These are phyloP conservation scores for Tetracladium marchalianum DNA, from an alignment of 495 filamentous ascomycete species.

Conservation along the genomic window DNA sequence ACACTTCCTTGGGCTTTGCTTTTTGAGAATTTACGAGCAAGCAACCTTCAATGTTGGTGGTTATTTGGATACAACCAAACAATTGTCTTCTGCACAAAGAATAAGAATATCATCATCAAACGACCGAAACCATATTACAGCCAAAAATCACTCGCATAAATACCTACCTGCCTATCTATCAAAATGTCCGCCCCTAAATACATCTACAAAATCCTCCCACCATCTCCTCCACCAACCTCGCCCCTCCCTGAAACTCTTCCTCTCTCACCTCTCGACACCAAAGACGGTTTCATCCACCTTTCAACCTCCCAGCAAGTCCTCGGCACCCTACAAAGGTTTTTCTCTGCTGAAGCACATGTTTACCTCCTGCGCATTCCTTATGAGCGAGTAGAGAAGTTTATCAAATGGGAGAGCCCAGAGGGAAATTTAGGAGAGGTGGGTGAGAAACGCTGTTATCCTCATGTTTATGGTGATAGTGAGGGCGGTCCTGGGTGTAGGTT, in stretches of 20 bases:
- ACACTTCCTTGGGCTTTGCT: too few species aligned
- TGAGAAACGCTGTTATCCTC: conserved; percentile 13
- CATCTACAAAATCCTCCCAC: conserved; percentile 26
- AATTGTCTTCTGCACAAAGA: too few species aligned
- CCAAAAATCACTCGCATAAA: too few species aligned
- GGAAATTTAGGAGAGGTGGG: conserved; percentile 14
- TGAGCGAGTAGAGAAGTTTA: conserved; percentile 9
- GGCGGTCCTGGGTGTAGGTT: conserved; percentile 4
- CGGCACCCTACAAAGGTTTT: conserved; percentile 21
- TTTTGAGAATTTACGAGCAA: too few species aligned
- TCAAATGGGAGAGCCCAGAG: conserved; percentile 18
- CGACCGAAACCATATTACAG: too few species aligned
- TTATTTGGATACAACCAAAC: too few species aligned
- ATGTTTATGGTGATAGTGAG: conserved; percentile 14
- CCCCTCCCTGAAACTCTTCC: conserved; percentile 22
- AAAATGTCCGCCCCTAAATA: conserved; percentile 9
- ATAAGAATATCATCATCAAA: too few species aligned
- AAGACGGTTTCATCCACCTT: conserved; percentile 27
- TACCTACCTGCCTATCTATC: too few species aligned
- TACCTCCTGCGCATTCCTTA: conserved; percentile 20
- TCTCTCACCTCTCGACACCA: conserved; percentile 21
- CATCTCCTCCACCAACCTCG: conserved; percentile 12
- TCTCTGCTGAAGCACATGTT: conserved; percentile 8
- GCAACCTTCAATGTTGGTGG: too few species aligned
- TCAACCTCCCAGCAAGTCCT: conserved; percentile 22